These are phyloP conservation scores for Aspergillus sp. DNA, from an alignment of 2,329 filamentous ascomycete genomes.

Conservation along the genomic window DNA sequence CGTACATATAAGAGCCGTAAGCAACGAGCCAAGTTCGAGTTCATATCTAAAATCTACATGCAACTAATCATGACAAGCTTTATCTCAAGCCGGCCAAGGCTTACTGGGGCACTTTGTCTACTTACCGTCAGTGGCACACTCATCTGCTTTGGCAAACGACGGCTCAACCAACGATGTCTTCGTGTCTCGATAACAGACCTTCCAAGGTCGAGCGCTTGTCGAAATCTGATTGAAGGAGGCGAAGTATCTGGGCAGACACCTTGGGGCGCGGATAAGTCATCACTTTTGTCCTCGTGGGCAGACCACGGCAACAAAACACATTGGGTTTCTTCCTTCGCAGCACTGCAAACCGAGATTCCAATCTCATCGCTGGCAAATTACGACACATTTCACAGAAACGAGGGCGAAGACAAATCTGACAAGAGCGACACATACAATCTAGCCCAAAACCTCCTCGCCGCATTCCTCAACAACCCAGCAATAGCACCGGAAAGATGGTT, in stretches of 20 bases:
- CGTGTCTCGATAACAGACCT: not conserved
- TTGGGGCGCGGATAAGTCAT: not conserved
- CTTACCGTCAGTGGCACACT: not conserved
- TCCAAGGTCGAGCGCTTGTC: not conserved
- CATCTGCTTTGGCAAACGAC: not conserved
- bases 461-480: not conserved
- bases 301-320: not conserved
- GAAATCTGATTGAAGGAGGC: not conserved
- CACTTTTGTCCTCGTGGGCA: constrained; percentile 1
- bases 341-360: constrained; percentile 10
- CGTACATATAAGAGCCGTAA: not conserved
- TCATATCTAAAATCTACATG: not conserved
- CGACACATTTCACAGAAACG: not conserved
- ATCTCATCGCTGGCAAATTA: constrained; percentile 6
- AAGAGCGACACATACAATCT: not conserved
- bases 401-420: not conserved
- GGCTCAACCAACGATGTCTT: not conserved
- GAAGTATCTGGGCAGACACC: not conserved
- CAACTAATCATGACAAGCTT: not conserved
- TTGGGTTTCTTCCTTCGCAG: constrained; percentile 12
- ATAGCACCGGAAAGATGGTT: not conserved
- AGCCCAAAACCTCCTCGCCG: not conserved
- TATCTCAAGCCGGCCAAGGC: not conserved
- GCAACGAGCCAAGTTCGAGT: no score
- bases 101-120: not conserved